A percentile compares a stretch with the other conserved stretches of the same genome.
Evolutionary conservation across 2,329 filamentous ascomycete genomes (phyloP).

Genomic region (Leptographium procerum): DNA sequence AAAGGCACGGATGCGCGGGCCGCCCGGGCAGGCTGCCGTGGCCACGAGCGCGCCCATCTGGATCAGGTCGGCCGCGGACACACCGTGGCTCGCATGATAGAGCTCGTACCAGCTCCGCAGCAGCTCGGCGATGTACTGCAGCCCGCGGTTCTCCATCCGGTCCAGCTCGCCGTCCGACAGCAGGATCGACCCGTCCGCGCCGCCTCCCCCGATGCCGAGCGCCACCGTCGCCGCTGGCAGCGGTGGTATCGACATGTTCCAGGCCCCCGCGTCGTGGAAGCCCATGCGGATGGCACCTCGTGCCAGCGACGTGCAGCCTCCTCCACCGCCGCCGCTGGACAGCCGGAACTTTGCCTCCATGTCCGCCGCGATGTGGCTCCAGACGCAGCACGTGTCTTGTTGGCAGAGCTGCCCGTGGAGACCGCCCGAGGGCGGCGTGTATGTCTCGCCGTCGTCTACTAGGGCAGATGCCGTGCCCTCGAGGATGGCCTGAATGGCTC

Average conservation of each 20-base stretch:
- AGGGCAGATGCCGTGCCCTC: conserved; percentile 1
- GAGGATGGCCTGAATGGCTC: conserved; percentile 26
- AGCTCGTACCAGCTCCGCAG: conserved; percentile 26
- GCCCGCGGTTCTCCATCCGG: conserved; percentile 32
- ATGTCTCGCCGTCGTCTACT: conserved; percentile 13
- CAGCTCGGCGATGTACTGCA: conserved; percentile 27
- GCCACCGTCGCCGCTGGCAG: background rate
- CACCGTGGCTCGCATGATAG: conserved; percentile 22
- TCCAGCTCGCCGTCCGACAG: conserved; percentile 26
- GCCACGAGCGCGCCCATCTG: conserved; percentile 37
- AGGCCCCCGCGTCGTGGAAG: conserved; percentile 35
- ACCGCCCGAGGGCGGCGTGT: conserved; percentile 9
- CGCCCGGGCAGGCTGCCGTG: conserved; percentile 38
- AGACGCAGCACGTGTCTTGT: conserved; percentile 23
- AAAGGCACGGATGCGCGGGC: conserved; percentile 37
- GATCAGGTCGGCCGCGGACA: conserved; percentile 43
- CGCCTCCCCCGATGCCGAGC: conserved; percentile 13
- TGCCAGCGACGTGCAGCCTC: conserved; percentile 18
- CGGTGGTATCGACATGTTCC: conserved; percentile 17
- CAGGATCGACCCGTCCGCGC: conserved; percentile 34
- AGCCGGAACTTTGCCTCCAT: conserved; percentile 22
- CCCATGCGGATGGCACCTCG: conserved; percentile 33
- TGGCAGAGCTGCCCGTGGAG: conserved; percentile 16
- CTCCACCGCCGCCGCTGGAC: conserved; percentile 10
- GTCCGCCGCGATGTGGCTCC: conserved; percentile 26